These are phyloP conservation scores for Neocatenulostroma microsporum DNA, from an alignment of 2,329 filamentous ascomycete genomes.

Conservation along the genomic window DNA sequence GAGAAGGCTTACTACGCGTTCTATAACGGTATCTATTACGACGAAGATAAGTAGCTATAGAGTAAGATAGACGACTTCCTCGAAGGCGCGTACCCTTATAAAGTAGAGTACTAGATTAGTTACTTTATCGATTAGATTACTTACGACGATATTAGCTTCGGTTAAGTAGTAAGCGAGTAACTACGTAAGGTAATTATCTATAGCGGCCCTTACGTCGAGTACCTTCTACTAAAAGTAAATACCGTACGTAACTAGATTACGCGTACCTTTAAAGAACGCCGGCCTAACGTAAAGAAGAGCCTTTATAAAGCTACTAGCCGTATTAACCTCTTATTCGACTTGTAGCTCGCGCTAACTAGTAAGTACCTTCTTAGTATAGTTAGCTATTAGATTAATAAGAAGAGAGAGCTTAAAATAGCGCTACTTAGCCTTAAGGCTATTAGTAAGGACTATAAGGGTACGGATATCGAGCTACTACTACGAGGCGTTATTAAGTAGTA, in stretches of 20 bases:
- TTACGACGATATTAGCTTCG: slow-evolving; percentile 4
- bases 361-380: slow-evolving; percentile 4
- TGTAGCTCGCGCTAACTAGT: background rate
- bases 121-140: slow-evolving; percentile 5
- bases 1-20: no score
- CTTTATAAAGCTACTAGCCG: background rate
- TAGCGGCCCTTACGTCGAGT: slow-evolving; percentile 1
- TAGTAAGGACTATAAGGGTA: background rate
- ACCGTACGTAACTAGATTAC: slow-evolving; percentile 4
- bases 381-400: slow-evolving; percentile 4
- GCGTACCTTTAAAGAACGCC: background rate
- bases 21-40: background rate
- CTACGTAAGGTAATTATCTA: slow-evolving; percentile 3
- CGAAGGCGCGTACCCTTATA: background rate
- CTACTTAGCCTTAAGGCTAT: slow-evolving; percentile 1
- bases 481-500: slow-evolving; percentile 1
- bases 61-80: no score
- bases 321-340: slow-evolving; percentile 4
- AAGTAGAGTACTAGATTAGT: slow-evolving; percentile 2
- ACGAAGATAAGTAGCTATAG: background rate
- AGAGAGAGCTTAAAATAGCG: background rate
- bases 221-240: background rate
- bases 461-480: slow-evolving; percentile 2
- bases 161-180: background rate
- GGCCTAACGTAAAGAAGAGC: slow-evolving; percentile 4